Percentiles rank a stretch among this genome's conserved stretches.
Conservation (phyloP, 768 basidiomycete species). For the Russula lepida region DNA sequence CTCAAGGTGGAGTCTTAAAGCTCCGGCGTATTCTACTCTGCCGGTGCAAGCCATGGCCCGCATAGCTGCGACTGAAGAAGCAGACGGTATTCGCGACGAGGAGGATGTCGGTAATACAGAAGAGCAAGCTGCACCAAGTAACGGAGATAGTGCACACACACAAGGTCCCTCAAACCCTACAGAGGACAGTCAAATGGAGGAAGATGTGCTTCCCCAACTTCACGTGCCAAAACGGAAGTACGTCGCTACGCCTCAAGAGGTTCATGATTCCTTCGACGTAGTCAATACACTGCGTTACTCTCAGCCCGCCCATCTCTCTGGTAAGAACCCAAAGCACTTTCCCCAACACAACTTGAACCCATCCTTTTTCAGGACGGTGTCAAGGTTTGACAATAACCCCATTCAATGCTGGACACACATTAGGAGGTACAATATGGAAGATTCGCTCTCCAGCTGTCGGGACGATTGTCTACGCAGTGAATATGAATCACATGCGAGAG, state of each 20-base stretch:
- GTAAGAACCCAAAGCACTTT: constrained; percentile 30
- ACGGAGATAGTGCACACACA: constrained; percentile 20
- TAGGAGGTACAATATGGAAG: constrained; percentile 98
- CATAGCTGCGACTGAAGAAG: constrained; percentile 83
- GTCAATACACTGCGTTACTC: constrained; percentile 91
- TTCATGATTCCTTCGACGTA: constrained; percentile 87
- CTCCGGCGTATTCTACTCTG: constrained; percentile 88
- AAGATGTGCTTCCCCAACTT: constrained; percentile 21
- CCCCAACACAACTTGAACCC: background rate
- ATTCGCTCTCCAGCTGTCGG: constrained; percentile 96
- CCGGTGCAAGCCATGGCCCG: constrained; percentile 95
- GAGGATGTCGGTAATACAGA: constrained; percentile 41
- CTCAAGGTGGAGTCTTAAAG: constrained; percentile 77
- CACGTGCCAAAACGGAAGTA: constrained; percentile 40
- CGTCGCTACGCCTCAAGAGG: constrained; percentile 72
- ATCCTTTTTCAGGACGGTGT: constrained; percentile 52
- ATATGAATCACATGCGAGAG: constrained; percentile 94
- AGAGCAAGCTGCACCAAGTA: background rate
- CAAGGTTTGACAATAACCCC: constrained; percentile 92
- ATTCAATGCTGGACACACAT: constrained; percentile 88
- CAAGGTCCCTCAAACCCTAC: constrained; percentile 25
- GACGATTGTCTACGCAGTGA: constrained; percentile 90
- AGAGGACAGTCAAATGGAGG: constrained; percentile 26
- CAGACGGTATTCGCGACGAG: constrained; percentile 71
- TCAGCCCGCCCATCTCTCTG: constrained; percentile 91